phyloP scores from a whole-genome alignment of 257 asterid species.

The Agastache rugosa region DNA sequence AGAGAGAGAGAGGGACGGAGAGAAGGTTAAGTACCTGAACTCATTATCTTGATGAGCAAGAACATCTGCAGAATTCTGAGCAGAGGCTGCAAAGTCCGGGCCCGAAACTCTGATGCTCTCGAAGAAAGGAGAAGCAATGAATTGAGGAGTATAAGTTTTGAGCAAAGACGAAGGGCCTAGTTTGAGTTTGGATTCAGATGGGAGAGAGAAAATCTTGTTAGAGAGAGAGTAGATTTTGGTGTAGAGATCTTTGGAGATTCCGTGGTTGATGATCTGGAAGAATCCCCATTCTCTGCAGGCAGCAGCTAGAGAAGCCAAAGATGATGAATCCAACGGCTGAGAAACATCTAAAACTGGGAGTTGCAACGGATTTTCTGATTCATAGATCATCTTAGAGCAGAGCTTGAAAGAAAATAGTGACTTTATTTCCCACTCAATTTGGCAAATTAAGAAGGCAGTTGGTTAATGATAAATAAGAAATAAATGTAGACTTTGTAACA shows the following conservation, averaged over 20 bases:
- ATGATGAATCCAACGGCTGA: conserved; percentile 47
- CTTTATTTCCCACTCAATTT: conserved; percentile 27
- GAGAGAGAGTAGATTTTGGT: conserved; percentile 53
- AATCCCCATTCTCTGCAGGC: conserved; percentile 82
- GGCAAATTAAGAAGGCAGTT: conserved; percentile 29
- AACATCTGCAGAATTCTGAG: conserved; percentile 49
- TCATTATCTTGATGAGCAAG: conserved; percentile 41
- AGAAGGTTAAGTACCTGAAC: conserved; percentile 53
- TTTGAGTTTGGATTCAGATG: conserved; percentile 54
- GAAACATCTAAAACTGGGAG: conserved; percentile 70
- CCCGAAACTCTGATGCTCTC: conserved; percentile 74
- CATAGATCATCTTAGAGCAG: conserved; percentile 51
- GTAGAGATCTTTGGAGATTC: conserved; percentile 65
- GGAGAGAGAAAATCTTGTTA: conserved; percentile 53
- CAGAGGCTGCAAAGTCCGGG: conserved; percentile 58
- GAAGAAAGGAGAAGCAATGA: conserved; percentile 78
- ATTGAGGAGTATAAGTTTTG: conserved; percentile 73
- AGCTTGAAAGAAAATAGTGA: conserved; percentile 8
- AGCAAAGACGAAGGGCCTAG: conserved; percentile 60
- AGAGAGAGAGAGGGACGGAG: background rate
- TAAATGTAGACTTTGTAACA: background rate
- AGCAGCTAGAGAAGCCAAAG: conserved; percentile 51
- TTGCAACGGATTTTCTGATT: conserved; percentile 50
- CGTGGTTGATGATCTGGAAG: conserved; percentile 70
- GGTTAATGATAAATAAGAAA: conserved; percentile 19